Evolutionary conservation across 2,329 filamentous ascomycete genomes (phyloP), one percentile per base, ranked within the genome.

Genomic region (Penicillium occitanis): DNA sequence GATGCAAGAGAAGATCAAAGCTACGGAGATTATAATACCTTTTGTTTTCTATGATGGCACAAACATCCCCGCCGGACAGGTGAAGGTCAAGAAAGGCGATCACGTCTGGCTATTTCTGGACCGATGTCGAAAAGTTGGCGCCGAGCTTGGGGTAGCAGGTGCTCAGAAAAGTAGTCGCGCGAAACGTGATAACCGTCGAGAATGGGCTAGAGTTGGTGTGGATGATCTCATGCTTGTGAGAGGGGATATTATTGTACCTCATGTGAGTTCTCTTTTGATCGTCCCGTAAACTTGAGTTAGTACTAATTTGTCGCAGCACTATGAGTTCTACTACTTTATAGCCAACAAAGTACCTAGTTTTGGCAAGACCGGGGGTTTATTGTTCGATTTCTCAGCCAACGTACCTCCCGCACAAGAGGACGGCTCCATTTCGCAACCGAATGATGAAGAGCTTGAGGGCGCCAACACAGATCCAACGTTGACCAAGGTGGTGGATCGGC

Each of bases 41-140:
- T 99, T 98, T 77, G 92, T 98, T 3, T 98, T 98, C 76, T 98
- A 97, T 80, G 94, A 98, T 71, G 95, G 95, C 17, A 92, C 92
- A 25, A 94, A 96, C 76, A 90, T 91, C 11, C 91, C 93, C 0
- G 92, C 93, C 17, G 93, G 94, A 1, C 86, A 86, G 14, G 93
- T 94, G 58, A 89, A 90, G 67, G 87, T 98, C 61, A 96, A 93
- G 78, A 99, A 99, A 79, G 94, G 95, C 10, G 95, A 98, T 74
- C 90, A 88, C 65, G 85, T 96, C 30, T 98, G 95, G 95, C 81
- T 97, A 1, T 97, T 98, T 70, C 82, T 99, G 2, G 95, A 99
- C 78, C 89, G 91, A 73, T 95, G 92, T 73, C 86, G 94, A 68
- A 97, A 97, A 76, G 89, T 97, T 0, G 94, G 93, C 13, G 93